phyloP scores from a whole-genome alignment of 2,329 filamentous ascomycete genomes.

The Ploettnerulaceae sp. region DNA sequence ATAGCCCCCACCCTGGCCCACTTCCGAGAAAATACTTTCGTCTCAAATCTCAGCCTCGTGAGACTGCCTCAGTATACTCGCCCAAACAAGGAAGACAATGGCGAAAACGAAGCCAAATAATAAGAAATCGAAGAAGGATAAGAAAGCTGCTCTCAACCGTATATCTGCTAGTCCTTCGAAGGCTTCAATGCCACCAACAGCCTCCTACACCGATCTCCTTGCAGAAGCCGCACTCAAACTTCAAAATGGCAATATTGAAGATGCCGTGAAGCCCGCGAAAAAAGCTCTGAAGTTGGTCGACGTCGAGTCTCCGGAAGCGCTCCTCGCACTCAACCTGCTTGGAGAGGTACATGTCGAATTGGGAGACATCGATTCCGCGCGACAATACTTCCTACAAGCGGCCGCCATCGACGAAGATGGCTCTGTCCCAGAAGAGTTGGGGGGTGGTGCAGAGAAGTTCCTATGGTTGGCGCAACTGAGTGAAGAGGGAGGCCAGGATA shows the following conservation, averaged over 20 bases:
- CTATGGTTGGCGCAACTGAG: constrained; percentile 89
- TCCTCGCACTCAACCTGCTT: constrained; percentile 33
- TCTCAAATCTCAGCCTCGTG: neutral
- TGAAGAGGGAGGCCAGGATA: constrained; percentile 62
- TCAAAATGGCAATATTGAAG: constrained; percentile 33
- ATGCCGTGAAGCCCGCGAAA: constrained; percentile 29
- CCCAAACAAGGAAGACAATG: constrained; percentile 24
- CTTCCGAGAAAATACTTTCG: constrained; percentile 6
- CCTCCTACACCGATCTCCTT: constrained; percentile 25
- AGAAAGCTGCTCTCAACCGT: constrained; percentile 29
- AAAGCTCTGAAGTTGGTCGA: constrained; percentile 27
- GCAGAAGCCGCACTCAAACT: constrained; percentile 29
- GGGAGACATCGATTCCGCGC: constrained; percentile 69
- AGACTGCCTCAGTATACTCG: neutral
- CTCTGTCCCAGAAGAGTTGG: constrained; percentile 60
- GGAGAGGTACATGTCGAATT: constrained; percentile 37
- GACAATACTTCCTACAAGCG: constrained; percentile 66
- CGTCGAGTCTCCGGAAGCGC: constrained; percentile 24
- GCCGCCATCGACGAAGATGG: constrained; percentile 75
- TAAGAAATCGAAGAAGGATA: constrained; percentile 30
- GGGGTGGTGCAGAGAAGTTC: constrained; percentile 89
- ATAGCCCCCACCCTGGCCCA: constrained; percentile 2
- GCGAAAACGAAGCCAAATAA: constrained; percentile 34
- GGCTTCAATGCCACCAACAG: constrained; percentile 19
- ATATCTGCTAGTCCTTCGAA: constrained; percentile 26